Evolutionary conservation across 1,139 yeast species (phyloP), one percentile per base, ranked within the genome.

Genomic region (Yamadazyma atlantica): DNA sequence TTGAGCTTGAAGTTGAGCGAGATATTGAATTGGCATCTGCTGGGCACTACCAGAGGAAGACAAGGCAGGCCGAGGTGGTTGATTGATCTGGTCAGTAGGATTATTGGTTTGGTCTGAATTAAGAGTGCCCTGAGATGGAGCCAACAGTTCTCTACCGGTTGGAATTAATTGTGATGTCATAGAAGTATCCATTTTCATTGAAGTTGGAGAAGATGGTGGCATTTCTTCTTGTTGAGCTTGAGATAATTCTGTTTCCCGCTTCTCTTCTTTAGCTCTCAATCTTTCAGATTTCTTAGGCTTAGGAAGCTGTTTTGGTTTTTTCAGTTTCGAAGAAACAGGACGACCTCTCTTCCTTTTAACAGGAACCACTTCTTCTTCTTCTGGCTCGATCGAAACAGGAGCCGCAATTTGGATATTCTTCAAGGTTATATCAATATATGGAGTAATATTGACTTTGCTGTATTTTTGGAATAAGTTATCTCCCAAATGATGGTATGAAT

Each of bases 401-500:
- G 18, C 23, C 16, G 34, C 29, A 9, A 30, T 16, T 5, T 36
- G 44, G 4, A 41, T 38, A 36, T 53, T 50, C 42, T 56, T 58
- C 36, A 70, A 51, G 10, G 65, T 55, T 4, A 71, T 64, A 38
- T 69, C 74, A 17, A 61, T 50, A 45, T 71, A 71, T 1, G 75
- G 69, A 4, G 48, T 52, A 29, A 71, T 62, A 4, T 53, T 41
- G 2, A 71, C 49, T 14, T 46, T 51, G 2, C 51, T 41, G 33
- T 60, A 55, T 41, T 69, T 70, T 17, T 51, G 54, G 10, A 53
- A 50, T 10, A 57, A 49, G 13, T 55, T 52, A 4, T 64, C 57
- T 34, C 65, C 60, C 34, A 66, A 57, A 7, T 69, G 57, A 46
- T 71, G 77, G 48, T 66, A 70, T 2, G 75, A 68, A 45, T 60